Percentiles rank a stretch among this genome's conserved stretches.
phyloP scores from a whole-genome alignment of 176 grass and related monocot genomes.

The Triticum dicoccoides region DNA sequence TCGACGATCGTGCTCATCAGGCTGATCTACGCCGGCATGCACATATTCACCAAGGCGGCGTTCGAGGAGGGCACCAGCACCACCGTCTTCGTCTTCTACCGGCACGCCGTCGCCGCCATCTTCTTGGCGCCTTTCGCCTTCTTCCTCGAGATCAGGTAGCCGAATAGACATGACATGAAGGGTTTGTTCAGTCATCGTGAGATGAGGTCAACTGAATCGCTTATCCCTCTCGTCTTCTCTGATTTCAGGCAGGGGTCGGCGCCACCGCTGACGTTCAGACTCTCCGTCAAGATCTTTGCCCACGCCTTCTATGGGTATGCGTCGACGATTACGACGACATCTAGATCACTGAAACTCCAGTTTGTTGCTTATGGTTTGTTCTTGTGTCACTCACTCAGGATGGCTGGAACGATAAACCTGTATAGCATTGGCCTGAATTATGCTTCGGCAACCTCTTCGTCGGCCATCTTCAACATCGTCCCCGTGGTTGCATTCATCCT shows the following conservation, averaged over 20 bases:
- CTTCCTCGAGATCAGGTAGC: constrained; percentile 58
- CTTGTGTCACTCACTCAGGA: constrained; percentile 45
- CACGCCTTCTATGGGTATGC: constrained; percentile 57
- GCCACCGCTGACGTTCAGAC: constrained; percentile 44
- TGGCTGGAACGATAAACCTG: constrained; percentile 62
- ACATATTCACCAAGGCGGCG: constrained; percentile 66
- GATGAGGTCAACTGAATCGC: background rate
- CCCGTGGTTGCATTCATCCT: constrained; percentile 76
- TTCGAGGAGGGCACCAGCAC: constrained; percentile 65
- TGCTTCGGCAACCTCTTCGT: constrained; percentile 60
- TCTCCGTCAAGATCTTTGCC: constrained; percentile 46
- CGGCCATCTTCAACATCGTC: constrained; percentile 77
- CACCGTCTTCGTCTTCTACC: constrained; percentile 67
- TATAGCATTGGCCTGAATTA: constrained; percentile 66
- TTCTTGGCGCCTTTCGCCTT: constrained; percentile 52
- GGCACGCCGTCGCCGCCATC: constrained; percentile 53
- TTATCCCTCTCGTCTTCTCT: background rate
- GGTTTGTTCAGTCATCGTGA: background rate
- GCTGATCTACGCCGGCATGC: constrained; percentile 60
- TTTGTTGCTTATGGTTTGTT: background rate
- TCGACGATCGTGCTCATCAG: constrained; percentile 50
- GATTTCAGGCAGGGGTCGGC: constrained; percentile 33
- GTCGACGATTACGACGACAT: background rate
- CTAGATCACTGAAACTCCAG: background rate
- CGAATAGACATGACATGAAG: background rate